Conservation (phyloP, 495 filamentous ascomycete species). For the Lentithecium fluviatile region DNA sequence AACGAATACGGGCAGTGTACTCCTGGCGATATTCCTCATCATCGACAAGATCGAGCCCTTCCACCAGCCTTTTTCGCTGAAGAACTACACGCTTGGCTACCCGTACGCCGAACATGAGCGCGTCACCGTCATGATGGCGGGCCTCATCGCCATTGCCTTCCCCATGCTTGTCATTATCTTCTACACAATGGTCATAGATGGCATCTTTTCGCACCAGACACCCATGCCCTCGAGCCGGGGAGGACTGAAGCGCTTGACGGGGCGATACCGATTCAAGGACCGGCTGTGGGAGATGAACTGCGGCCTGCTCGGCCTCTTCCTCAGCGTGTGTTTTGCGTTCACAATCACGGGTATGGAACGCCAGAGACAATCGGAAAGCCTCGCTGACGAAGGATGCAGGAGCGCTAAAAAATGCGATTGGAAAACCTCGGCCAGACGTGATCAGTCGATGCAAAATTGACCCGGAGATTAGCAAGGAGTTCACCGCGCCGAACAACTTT, state of each 20-base stretch:
- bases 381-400: slow-evolving; percentile 36
- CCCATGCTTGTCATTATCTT: slow-evolving; percentile 67
- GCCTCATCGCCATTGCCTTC: slow-evolving; percentile 55
- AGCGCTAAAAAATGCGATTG: slow-evolving; percentile 80
- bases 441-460: slow-evolving; percentile 46
- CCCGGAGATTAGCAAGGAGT: slow-evolving; percentile 2
- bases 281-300: slow-evolving; percentile 80
- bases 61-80: slow-evolving; percentile 60
- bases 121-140: slow-evolving; percentile 59
- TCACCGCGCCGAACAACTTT: background rate
- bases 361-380: too few species aligned
- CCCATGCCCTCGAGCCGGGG: slow-evolving; percentile 37
- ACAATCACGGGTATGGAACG: slow-evolving; percentile 60
- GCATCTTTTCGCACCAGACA: slow-evolving; percentile 65
- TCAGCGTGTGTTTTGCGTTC: slow-evolving; percentile 67
- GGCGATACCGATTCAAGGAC: slow-evolving; percentile 65
- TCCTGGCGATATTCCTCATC: slow-evolving; percentile 55
- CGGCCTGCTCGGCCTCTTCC: slow-evolving; percentile 69
- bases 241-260: slow-evolving; percentile 54
- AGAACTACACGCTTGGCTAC: slow-evolving; percentile 64
- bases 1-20: slow-evolving; percentile 42
- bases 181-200: slow-evolving; percentile 71
- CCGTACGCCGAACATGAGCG: slow-evolving; percentile 74
- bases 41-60: slow-evolving; percentile 57
- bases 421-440: slow-evolving; percentile 81